Conservation (phyloP, 805 yeast species). For the Limtongia smithiae region DNA sequence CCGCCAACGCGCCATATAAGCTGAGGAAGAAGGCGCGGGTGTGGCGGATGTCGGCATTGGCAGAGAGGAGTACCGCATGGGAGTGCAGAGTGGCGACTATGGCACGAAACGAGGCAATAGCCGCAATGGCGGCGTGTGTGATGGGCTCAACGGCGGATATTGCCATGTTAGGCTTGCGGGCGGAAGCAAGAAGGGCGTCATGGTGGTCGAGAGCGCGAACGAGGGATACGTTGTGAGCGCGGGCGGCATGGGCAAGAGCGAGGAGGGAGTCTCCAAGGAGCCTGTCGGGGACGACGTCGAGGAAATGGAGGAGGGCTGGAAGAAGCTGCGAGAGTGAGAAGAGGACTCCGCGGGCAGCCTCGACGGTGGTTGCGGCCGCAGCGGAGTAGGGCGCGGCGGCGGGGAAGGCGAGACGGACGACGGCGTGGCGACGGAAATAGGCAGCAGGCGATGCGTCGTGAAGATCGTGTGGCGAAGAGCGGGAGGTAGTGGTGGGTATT, state of each 20-base stretch:
- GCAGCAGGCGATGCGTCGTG: slow-evolving; percentile 29
- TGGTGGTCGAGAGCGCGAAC: slow-evolving; percentile 29
- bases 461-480: slow-evolving; percentile 3
- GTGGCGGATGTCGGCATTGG: slow-evolving; percentile 59
- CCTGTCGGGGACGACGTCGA: slow-evolving; percentile 28
- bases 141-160: slow-evolving; percentile 38
- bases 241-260: slow-evolving; percentile 20
- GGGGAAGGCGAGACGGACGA: slow-evolving; percentile 22
- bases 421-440: slow-evolving; percentile 31
- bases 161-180: slow-evolving; percentile 8
- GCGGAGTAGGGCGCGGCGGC: slow-evolving; percentile 16
- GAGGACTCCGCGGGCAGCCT: slow-evolving; percentile 30
- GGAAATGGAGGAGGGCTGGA: slow-evolving; percentile 30
- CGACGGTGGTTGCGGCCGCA: slow-evolving; percentile 15
- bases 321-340: slow-evolving; percentile 30
- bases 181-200: slow-evolving; percentile 26
- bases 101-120: slow-evolving; percentile 49
- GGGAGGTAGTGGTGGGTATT: neutral
- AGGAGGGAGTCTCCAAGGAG: slow-evolving; percentile 19
- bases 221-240: slow-evolving; percentile 26
- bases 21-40: slow-evolving; percentile 61
- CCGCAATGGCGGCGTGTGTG: slow-evolving; percentile 39
- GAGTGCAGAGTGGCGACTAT: slow-evolving; percentile 49
- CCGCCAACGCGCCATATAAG: slow-evolving; percentile 60
- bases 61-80: slow-evolving; percentile 49